phyloP scores from a whole-genome alignment of 2,329 filamentous ascomycete species.

The Aureobasidium mangrovei region DNA sequence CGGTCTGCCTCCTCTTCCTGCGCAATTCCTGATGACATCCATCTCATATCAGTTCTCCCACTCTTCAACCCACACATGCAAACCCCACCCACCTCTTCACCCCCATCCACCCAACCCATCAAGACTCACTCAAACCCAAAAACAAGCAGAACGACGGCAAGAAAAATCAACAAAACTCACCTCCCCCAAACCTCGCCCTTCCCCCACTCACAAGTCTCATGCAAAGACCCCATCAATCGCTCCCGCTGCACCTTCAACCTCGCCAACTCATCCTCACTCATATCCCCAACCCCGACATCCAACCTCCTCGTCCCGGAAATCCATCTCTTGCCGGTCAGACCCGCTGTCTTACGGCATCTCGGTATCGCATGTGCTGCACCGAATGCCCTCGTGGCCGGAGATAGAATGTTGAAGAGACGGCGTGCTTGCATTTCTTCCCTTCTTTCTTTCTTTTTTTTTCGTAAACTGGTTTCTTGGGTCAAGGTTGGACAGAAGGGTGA shows the following conservation, averaged over 20 bases:
- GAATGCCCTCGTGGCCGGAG: no score
- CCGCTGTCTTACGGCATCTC: no score
- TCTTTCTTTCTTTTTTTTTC: no score
- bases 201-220: constrained; percentile 59
- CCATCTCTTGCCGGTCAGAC: neutral
- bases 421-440: no score
- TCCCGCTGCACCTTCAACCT: constrained; percentile 49
- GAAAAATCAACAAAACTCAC: constrained; percentile 37
- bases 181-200: constrained; percentile 58
- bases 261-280: constrained; percentile 44
- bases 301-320: constrained; percentile 22
- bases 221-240: constrained; percentile 55
- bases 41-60: no score
- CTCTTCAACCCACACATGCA: no score
- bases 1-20: no score
- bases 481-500: no score
- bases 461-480: no score
- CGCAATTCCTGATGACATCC: no score
- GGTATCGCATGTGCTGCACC: no score
- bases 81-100: neutral
- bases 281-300: constrained; percentile 35
- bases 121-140: neutral
- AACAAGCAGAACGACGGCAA: constrained; percentile 2
- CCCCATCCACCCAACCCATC: neutral
- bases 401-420: no score